Evolutionary conservation across 1,284 basidiomycete genomes (phyloP).

Genomic region (Mycena citricolor): DNA sequence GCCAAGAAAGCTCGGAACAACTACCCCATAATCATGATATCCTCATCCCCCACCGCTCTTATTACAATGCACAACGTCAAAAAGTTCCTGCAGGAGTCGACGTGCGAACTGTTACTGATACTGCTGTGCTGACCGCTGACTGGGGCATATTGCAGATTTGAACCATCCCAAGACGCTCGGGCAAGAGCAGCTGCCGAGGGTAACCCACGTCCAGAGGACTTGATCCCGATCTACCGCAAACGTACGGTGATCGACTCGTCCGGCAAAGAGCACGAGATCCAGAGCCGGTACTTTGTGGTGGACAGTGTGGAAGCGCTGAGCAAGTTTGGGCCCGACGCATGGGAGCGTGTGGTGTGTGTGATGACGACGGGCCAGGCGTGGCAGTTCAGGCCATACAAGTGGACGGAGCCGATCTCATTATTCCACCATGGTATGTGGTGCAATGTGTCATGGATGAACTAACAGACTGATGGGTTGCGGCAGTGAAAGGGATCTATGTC

Average conservation of each 20-base stretch:
- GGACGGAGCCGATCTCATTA: slow-evolving; percentile 87
- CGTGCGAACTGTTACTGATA: slow-evolving; percentile 45
- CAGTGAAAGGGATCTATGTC: slow-evolving; percentile 92
- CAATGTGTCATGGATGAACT: neutral
- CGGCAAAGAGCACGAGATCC: slow-evolving; percentile 44
- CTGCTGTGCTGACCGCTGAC: neutral
- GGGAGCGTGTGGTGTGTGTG: slow-evolving; percentile 95
- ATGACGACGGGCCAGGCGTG: slow-evolving; percentile 97
- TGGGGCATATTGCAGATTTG: slow-evolving; percentile 53
- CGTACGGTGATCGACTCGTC: slow-evolving; percentile 61
- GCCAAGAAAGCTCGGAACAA: slow-evolving; percentile 65
- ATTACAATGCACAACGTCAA: slow-evolving; percentile 99
- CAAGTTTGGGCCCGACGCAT: slow-evolving; percentile 89
- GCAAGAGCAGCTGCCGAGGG: slow-evolving; percentile 67
- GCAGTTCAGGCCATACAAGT: slow-evolving; percentile 97
- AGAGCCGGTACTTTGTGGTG: slow-evolving; percentile 72
- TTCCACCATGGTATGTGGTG: slow-evolving; percentile 87
- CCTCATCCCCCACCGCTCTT: slow-evolving; percentile 91
- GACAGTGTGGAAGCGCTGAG: slow-evolving; percentile 90
- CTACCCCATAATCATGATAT: slow-evolving; percentile 95
- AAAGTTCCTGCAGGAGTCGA: slow-evolving; percentile 86
- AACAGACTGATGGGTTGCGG: slow-evolving; percentile 1
- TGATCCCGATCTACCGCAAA: slow-evolving; percentile 81
- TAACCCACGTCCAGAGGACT: slow-evolving; percentile 77
- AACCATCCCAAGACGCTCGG: slow-evolving; percentile 75